A percentile compares a stretch with the other conserved stretches of the same genome.
Evolutionary conservation across 31 red algal genomes (phyloP).

Genomic region (Asparagopsis taxiformis): DNA sequence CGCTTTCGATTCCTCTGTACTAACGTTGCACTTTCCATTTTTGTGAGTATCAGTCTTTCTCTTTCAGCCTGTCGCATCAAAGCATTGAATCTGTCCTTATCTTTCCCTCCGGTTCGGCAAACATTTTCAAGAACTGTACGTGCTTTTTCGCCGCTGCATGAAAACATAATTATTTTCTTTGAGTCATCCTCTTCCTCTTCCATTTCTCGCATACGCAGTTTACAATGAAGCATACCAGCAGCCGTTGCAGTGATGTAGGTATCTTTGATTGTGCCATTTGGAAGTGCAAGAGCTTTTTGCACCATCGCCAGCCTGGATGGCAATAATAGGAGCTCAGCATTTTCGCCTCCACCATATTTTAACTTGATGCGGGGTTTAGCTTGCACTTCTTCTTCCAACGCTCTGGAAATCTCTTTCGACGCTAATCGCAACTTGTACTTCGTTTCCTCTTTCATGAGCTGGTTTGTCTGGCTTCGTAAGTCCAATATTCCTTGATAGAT

Average conservation of each 20-base stretch:
- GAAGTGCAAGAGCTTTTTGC: not conserved
- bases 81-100: not conserved
- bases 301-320: not conserved
- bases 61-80: not conserved
- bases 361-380: not conserved
- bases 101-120: not conserved
- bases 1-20: too few species aligned
- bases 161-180: not conserved
- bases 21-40: not conserved
- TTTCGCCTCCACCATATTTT: not conserved
- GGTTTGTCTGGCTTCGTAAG: not conserved
- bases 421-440: not conserved
- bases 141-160: not conserved
- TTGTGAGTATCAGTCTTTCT: not conserved
- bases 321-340: not conserved
- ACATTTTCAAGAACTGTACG: not conserved
- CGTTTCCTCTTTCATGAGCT: conserved; percentile 1
- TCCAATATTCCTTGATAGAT: not conserved
- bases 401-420: not conserved
- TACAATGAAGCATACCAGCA: not conserved
- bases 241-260: not conserved
- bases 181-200: not conserved
- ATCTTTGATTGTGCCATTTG: not conserved
- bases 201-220: not conserved
- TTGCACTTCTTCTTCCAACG: not conserved